Evolutionary conservation across 768 basidiomycete genomes (phyloP).

Genomic region (Gloeopeniophorella convolvens): DNA sequence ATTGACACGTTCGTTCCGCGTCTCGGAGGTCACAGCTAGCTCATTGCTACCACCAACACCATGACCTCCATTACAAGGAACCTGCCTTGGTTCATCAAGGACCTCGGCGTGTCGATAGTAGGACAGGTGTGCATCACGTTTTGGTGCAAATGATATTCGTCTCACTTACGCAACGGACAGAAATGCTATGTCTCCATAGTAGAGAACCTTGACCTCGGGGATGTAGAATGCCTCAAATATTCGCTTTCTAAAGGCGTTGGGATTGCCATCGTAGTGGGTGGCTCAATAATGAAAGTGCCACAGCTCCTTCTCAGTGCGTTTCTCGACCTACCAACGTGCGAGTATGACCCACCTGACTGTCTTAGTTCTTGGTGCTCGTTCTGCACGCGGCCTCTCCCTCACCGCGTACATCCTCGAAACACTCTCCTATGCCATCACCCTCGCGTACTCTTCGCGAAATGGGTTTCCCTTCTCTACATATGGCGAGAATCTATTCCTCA

Average conservation of each 20-base stretch:
- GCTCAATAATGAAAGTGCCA: constrained; percentile 93
- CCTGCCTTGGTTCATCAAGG: constrained; percentile 79
- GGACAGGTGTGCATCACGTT: constrained; percentile 52
- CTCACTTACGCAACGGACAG: constrained; percentile 33
- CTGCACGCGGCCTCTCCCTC: constrained; percentile 83
- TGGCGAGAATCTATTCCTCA: constrained; percentile 94
- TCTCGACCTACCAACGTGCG: background rate
- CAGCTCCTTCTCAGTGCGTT: constrained; percentile 82
- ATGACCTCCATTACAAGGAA: constrained; percentile 79
- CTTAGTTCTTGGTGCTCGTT: constrained; percentile 62
- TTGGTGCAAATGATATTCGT: constrained; percentile 7
- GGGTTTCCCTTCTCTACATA: constrained; percentile 94
- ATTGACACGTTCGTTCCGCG: constrained; percentile 1
- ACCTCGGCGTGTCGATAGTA: constrained; percentile 75
- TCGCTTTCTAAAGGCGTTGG: constrained; percentile 89
- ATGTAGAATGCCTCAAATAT: constrained; percentile 85
- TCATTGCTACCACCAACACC: background rate
- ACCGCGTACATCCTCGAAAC: constrained; percentile 89
- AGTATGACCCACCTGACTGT: background rate
- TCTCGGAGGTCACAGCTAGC: too few species aligned
- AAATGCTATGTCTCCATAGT: constrained; percentile 89
- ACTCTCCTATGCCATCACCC: constrained; percentile 80
- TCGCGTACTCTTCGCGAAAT: constrained; percentile 81
- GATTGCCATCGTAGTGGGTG: constrained; percentile 86
- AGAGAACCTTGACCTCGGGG: constrained; percentile 71